phyloP scores from a whole-genome alignment of 768 basidiomycete genomes.

The Suillus clintonianus region DNA sequence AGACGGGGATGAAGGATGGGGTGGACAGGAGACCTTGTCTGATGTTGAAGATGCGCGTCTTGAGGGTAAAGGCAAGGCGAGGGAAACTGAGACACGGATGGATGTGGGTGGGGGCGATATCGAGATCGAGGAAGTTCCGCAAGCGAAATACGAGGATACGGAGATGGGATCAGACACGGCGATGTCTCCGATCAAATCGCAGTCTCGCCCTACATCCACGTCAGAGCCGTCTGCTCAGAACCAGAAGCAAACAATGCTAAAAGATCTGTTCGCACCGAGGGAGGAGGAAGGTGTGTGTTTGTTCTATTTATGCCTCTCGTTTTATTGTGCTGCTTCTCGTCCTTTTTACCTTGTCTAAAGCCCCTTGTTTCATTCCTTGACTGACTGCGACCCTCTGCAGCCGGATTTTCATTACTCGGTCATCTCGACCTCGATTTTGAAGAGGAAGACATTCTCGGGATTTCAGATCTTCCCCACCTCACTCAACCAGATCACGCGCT shows the following conservation, averaged over 20 bases:
- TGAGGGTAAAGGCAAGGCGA: constrained; percentile 13
- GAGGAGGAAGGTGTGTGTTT: constrained; percentile 61
- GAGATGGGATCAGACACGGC: not conserved
- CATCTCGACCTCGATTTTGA: constrained; percentile 77
- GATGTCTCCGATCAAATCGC: not conserved
- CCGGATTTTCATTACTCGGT: constrained; percentile 72
- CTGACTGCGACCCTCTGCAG: constrained; percentile 30
- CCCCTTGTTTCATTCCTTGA: not conserved
- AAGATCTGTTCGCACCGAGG: constrained; percentile 72
- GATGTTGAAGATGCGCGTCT: constrained; percentile 45
- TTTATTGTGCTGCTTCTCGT: not conserved
- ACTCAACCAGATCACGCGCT: constrained; percentile 4
- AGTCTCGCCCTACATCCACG: not conserved
- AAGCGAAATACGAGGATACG: constrained; percentile 5
- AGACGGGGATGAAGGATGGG: constrained; percentile 51
- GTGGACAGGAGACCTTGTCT: constrained; percentile 56
- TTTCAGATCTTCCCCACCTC: constrained; percentile 23
- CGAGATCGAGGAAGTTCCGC: constrained; percentile 19
- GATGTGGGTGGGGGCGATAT: constrained; percentile 25
- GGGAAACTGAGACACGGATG: constrained; percentile 9
- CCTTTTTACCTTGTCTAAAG: not conserved
- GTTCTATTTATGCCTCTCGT: not conserved
- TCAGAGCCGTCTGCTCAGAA: not conserved
- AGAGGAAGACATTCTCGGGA: constrained; percentile 50
- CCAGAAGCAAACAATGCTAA: constrained; percentile 44